A percentile compares a stretch with the other conserved stretches of the same genome.
Evolutionary conservation across 202 grass and related monocot genomes (phyloP).

Genomic region (Hordeum pubiflorum): DNA sequence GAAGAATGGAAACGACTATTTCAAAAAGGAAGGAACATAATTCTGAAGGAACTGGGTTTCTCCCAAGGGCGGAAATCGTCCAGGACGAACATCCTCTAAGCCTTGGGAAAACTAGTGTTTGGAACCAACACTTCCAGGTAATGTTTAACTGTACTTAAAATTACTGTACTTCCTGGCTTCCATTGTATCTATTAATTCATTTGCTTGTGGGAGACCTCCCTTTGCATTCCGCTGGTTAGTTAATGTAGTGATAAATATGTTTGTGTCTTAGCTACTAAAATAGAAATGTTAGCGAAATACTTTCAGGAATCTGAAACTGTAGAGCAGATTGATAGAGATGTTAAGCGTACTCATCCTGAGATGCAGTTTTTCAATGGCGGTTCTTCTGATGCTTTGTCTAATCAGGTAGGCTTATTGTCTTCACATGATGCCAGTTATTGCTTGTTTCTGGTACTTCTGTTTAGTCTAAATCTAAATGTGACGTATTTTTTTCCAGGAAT

Average conservation of each 20-base stretch:
- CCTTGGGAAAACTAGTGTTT: constrained; percentile 84
- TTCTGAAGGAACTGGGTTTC: constrained; percentile 58
- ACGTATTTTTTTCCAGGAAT: constrained; percentile 53
- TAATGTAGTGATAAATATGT: neutral
- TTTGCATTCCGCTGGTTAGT: neutral
- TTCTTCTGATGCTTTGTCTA: constrained; percentile 57
- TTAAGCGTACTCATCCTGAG: constrained; percentile 95
- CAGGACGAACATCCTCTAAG: constrained; percentile 87
- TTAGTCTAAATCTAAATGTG: neutral
- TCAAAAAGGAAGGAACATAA: constrained; percentile 42
- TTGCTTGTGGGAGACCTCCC: neutral
- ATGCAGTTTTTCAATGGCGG: constrained; percentile 83
- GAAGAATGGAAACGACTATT: constrained; percentile 66
- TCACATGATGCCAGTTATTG: neutral
- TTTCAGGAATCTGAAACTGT: constrained; percentile 80
- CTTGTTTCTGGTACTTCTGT: neutral
- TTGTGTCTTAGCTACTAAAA: constrained; percentile 19
- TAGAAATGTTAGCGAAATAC: constrained; percentile 10
- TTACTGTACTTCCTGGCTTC: too few relatives aligned
- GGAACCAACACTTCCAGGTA: constrained; percentile 98
- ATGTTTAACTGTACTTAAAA: neutral
- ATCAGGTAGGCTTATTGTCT: constrained; percentile 49
- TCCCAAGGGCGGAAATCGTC: constrained; percentile 69
- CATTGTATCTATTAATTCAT: too few relatives aligned
- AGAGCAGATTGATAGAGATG: constrained; percentile 98